These are phyloP conservation scores for Coprinopsis strossmayeri DNA, from an alignment of 768 basidiomycete genomes.

Conservation along the genomic window DNA sequence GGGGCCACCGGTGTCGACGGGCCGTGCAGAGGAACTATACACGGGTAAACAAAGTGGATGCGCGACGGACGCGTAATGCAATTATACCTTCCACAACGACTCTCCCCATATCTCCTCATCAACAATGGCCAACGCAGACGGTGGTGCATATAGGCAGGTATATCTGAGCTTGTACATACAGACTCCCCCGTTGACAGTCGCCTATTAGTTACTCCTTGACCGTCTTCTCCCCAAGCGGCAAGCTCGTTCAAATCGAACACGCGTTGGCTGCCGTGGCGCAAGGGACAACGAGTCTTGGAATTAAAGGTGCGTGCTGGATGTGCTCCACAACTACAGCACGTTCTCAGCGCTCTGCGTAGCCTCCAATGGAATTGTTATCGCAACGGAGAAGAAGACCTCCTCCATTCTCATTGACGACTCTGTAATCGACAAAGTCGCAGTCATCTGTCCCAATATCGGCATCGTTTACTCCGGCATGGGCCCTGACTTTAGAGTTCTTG, in stretches of 20 bases:
- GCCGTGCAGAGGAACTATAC: not conserved
- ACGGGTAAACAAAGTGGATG: conserved; percentile 12
- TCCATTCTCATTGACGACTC: conserved; percentile 98
- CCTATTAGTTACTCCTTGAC: conserved; percentile 88
- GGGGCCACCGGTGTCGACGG: not conserved
- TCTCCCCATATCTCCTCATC: conserved; percentile 18
- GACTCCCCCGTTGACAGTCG: conserved; percentile 6
- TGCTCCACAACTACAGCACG: conserved; percentile 8
- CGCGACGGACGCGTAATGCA: conserved; percentile 13
- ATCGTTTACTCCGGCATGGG: conserved; percentile 99
- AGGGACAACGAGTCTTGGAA: conserved; percentile 95
- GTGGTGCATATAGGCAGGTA: conserved; percentile 69
- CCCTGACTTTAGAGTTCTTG: conserved; percentile 93
- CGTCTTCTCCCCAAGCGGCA: conserved; percentile 98
- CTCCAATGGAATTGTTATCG: conserved; percentile 98
- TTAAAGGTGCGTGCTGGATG: conserved; percentile 70
- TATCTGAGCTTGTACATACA: conserved; percentile 9
- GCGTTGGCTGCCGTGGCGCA: conserved; percentile 93
- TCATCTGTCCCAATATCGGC: conserved; percentile 98
- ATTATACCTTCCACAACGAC: not conserved
- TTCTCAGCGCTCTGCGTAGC: conserved; percentile 40
- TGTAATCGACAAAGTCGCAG: conserved; percentile 94
- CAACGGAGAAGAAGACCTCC: conserved; percentile 98
- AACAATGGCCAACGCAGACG: conserved; percentile 75
- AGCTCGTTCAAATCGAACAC: conserved; percentile 99